These are phyloP conservation scores for Chlamydomonas schloesseri DNA, from an alignment of 139 green algal genomes.

Conservation along the genomic window DNA sequence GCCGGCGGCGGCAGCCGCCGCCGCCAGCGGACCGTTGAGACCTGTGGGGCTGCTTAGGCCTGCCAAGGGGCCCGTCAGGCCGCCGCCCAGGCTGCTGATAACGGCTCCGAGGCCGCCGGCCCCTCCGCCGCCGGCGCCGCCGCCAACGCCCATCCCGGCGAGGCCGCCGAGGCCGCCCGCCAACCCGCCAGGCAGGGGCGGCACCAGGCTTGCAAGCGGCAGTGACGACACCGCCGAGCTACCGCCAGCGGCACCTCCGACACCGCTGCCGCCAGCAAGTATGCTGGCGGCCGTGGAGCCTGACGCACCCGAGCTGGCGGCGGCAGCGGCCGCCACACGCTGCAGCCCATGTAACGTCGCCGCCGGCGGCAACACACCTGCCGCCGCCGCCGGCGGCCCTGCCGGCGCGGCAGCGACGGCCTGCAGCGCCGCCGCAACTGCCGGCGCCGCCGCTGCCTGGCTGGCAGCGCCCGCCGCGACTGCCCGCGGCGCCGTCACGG, in stretches of 20 bases:
- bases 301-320: too few relatives aligned
- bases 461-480: background rate
- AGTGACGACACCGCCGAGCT: too few relatives aligned
- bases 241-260: background rate
- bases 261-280: background rate
- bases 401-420: background rate
- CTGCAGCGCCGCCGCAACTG: background rate
- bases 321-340: background rate
- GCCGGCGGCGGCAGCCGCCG: background rate
- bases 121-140: background rate
- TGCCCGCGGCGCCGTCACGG: background rate
- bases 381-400: background rate
- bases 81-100: background rate
- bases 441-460: background rate
- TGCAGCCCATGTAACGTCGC: conserved; percentile 10
- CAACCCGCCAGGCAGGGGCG: too few relatives aligned
- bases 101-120: conserved; percentile 12
- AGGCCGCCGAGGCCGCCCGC: background rate
- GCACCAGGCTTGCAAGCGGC: too few relatives aligned
- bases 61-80: too few relatives aligned
- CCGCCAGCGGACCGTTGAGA: conserved; percentile 24
- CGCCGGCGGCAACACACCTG: background rate
- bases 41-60: background rate
- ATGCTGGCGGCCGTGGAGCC: too few relatives aligned
- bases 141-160: background rate